Evolutionary conservation across 371 early-diverging fungal genomes (phyloP), one percentile per base, ranked within the genome.

Genomic region (Mucor ambiguus): DNA sequence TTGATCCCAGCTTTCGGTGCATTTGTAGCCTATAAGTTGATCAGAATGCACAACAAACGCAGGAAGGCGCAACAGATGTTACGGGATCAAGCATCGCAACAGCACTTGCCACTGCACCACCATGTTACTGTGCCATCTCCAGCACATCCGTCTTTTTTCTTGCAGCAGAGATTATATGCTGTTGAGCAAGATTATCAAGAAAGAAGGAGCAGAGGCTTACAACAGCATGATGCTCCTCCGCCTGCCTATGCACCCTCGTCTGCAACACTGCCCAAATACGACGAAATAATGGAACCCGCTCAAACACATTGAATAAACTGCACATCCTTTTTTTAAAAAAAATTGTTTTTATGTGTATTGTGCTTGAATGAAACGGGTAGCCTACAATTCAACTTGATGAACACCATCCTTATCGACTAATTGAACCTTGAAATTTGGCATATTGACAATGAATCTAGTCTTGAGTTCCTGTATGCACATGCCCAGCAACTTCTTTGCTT

Each of bases 381-480:
- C 24, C 74, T 79, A 79, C 69, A 87, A 70, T 55, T 76, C 81
- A 75, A 86, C 75, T 18, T 87, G 84, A 35, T 85, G 79, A 55
- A 95, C 89, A 56, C 98, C 98, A 71, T 93, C 87, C 75, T 86
- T 87, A 81, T 93, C 92, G 29, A 93, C 84, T 33, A 97, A 77
- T 83, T 96, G 92, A 80, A 94, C 83, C 41, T 85, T 85, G 69
- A 93, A 98, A 35, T 89, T 82, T 26, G 93, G 87, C 75, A 96
- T 82, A 76, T 95, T 93, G 56, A 93, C 85, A 63, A 96, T 89
- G 76, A 96, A 95, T 68, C 98, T 88, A 38, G 85, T 85, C 71
- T 93, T 90, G 66, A 98, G 82, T 74, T 96, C 97, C 18, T 80
- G 84, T 37, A 97, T 74, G 77, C 98, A 97, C 86, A 90, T 93